phyloP scores from a whole-genome alignment of 805 yeast genomes.

The Ogataea trehalophila region DNA sequence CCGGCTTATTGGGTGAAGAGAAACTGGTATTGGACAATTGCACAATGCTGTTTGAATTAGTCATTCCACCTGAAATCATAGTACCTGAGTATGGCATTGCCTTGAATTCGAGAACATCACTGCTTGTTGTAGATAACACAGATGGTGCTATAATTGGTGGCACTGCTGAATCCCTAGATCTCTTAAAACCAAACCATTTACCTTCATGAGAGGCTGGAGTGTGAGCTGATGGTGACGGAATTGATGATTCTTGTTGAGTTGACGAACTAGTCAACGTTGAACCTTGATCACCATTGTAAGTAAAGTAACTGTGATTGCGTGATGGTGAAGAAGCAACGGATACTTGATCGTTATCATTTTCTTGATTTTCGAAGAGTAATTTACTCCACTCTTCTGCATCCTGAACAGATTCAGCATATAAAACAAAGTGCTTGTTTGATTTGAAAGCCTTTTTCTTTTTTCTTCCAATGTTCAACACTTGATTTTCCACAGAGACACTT shows the following conservation, averaged over 20 bases:
- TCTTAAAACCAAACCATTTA: constrained; percentile 19
- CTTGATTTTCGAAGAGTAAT: constrained; percentile 12
- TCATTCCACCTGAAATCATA: constrained; percentile 3
- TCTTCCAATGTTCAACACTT: constrained; percentile 21
- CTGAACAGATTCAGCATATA: constrained; percentile 74
- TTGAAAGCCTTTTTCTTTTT: constrained; percentile 30
- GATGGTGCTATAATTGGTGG: constrained; percentile 13
- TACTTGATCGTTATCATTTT: constrained; percentile 9
- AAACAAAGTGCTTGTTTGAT: constrained; percentile 32
- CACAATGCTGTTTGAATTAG: no score
- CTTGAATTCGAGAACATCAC: constrained; percentile 27
- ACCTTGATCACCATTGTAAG: neutral
- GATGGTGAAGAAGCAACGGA: constrained; percentile 15
- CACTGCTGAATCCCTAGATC: constrained; percentile 13
- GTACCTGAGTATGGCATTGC: constrained; percentile 30
- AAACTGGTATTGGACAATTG: no score
- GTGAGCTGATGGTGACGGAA: constrained; percentile 10
- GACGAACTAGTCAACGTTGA: constrained; percentile 7
- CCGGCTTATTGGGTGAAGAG: neutral
- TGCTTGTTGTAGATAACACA: constrained; percentile 3
- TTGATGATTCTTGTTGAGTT: constrained; percentile 4
- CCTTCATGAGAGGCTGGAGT: constrained; percentile 4
- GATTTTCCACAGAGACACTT: constrained; percentile 18
- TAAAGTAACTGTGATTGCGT: constrained; percentile 1
- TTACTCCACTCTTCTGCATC: constrained; percentile 39